phyloP scores from a whole-genome alignment of 495 filamentous ascomycete species.

The Talaromyces wortmannii region DNA sequence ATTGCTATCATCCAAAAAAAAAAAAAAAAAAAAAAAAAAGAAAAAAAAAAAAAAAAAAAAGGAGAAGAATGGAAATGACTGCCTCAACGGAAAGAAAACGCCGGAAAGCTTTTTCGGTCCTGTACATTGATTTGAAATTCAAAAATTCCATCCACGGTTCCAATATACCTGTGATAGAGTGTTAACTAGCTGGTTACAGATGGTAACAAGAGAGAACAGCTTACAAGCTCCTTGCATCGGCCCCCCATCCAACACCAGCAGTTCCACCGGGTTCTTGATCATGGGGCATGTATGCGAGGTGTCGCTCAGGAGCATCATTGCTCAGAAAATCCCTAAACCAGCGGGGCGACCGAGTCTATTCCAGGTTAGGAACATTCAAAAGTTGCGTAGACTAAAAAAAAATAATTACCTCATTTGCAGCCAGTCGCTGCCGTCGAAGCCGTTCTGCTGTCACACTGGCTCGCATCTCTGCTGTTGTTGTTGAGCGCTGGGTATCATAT shows the following conservation, averaged over 20 bases:
- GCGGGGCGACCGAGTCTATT: slow-evolving; percentile 31
- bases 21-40: background rate
- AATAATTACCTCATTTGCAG: slow-evolving; percentile 23
- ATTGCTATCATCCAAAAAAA: background rate
- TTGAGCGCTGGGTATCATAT: slow-evolving; percentile 22
- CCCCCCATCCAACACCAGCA: slow-evolving; percentile 64
- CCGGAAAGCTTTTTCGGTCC: slow-evolving; percentile 60
- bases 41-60: slow-evolving; percentile 1
- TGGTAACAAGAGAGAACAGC: slow-evolving; percentile 18
- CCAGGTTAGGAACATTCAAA: slow-evolving; percentile 19
- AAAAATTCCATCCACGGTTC: slow-evolving; percentile 68
- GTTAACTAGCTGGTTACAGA: background rate
- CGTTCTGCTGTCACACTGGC: slow-evolving; percentile 35
- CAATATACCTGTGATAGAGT: slow-evolving; percentile 51
- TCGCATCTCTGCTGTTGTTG: slow-evolving; percentile 26
- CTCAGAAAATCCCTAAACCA: slow-evolving; percentile 37
- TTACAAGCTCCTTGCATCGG: slow-evolving; percentile 63
- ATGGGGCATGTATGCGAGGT: slow-evolving; percentile 19
- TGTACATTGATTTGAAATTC: slow-evolving; percentile 62
- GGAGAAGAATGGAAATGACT: slow-evolving; percentile 2
- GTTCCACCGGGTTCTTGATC: slow-evolving; percentile 42
- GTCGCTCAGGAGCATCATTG: slow-evolving; percentile 29
- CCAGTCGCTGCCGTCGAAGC: slow-evolving; percentile 33
- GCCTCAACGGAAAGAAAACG: slow-evolving; percentile 48
- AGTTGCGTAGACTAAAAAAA: background rate